These are phyloP conservation scores for Gossypium rotundifolium DNA, from an alignment of 345 rosid genomes.

Conservation along the genomic window DNA sequence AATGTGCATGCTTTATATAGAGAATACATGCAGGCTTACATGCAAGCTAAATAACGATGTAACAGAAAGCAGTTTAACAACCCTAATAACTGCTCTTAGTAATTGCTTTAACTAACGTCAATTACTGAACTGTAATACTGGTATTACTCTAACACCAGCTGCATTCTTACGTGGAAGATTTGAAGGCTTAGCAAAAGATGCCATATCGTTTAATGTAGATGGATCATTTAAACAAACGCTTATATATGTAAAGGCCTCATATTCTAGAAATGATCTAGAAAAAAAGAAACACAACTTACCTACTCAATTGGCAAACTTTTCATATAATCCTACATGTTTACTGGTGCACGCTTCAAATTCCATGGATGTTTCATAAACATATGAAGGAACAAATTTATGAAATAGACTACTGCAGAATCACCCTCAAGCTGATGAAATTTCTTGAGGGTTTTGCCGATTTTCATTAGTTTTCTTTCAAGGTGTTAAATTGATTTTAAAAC, in stretches of 20 bases:
- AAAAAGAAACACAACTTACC: background rate
- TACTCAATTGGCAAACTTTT: background rate
- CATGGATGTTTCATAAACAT: background rate
- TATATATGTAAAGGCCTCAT: constrained; percentile 85
- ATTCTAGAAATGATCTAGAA: constrained; percentile 39
- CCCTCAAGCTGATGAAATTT: constrained; percentile 1
- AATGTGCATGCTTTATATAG: too few relatives aligned
- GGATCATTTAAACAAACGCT: constrained; percentile 92
- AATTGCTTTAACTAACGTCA: too few relatives aligned
- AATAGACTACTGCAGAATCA: constrained; percentile 2
- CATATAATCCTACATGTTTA: background rate
- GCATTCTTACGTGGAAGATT: constrained; percentile 86
- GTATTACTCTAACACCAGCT: too few relatives aligned
- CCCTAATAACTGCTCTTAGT: too few relatives aligned
- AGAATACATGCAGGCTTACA: too few relatives aligned
- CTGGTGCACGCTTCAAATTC: constrained; percentile 5
- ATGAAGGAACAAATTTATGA: background rate
- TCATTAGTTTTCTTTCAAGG: background rate
- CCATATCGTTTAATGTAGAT: constrained; percentile 77
- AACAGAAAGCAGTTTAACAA: too few relatives aligned
- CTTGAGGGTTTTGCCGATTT: background rate
- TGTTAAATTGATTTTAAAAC: background rate
- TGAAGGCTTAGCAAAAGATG: constrained; percentile 88
- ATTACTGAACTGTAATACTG: too few relatives aligned
- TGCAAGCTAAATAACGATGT: too few relatives aligned